A percentile compares a stretch with the other conserved stretches of the same genome.
Evolutionary conservation across 2,329 filamentous ascomycete genomes (phyloP).

Genomic region (Aphanoascus verrucosus): DNA sequence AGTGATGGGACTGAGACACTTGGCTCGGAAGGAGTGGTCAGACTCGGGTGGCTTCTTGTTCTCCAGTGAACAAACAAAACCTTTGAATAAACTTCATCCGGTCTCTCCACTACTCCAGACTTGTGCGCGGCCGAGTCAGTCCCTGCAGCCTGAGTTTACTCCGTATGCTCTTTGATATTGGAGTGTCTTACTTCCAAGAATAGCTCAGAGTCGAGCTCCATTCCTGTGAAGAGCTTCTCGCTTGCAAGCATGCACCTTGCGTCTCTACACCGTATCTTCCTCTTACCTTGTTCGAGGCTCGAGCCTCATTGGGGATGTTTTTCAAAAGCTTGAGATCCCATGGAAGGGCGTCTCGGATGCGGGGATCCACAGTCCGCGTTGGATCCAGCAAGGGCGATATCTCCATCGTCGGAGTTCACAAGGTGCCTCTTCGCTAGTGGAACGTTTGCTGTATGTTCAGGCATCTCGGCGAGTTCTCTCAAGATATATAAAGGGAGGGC

Average conservation of each 20-base stretch:
- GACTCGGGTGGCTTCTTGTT: background rate
- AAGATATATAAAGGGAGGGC: conserved; percentile 2
- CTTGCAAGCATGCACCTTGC: background rate
- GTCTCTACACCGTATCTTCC: background rate
- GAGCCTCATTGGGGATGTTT: background rate
- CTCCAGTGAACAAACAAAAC: background rate
- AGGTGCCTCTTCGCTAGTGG: background rate
- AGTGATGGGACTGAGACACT: conserved; percentile 1
- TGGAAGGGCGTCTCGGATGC: background rate
- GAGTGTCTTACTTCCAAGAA: conserved; percentile 5
- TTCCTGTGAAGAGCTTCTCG: background rate
- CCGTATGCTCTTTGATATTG: background rate
- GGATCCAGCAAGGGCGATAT: background rate
- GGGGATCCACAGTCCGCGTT: background rate
- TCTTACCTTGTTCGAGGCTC: background rate
- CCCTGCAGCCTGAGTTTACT: background rate
- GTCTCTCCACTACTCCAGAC: background rate
- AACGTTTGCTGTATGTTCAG: background rate
- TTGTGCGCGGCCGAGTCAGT: background rate
- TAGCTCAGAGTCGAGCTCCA: background rate
- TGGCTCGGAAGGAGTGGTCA: conserved; percentile 3
- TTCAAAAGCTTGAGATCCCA: background rate
- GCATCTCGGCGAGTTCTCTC: background rate
- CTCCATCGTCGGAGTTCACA: background rate
- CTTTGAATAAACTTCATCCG: background rate